Evolutionary conservation across 2,329 filamentous ascomycete genomes (phyloP), one percentile per base, ranked within the genome.

Genomic region (Beauveria scarabaeidicola): DNA sequence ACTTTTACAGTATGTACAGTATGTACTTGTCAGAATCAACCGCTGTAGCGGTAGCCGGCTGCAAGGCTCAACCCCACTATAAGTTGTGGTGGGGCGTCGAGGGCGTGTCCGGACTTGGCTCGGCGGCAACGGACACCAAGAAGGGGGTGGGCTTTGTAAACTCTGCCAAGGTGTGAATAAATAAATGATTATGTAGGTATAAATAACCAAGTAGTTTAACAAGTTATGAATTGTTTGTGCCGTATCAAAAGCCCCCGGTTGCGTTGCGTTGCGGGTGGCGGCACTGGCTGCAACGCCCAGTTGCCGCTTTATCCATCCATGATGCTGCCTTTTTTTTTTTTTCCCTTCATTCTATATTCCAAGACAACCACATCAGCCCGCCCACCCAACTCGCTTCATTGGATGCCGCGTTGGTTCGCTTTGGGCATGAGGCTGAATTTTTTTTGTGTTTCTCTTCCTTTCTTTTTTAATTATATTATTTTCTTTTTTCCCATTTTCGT

Each of bases 231-330:
- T 5, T 11, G n/a, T n/a, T 3, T 13, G 29, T 5, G 11, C 10
- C 10, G 29, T 32, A 32, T 32, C 29, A 11, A 32, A 32, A 5
- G 29, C 29, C 29, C n/a, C 29, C 29, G 29, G 29, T 32, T 32
- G n/a, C n/a, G n/a, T n/a, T n/a, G n/a, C n/a, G n/a, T n/a, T n/a
- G 29, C 29, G 29, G 29, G 29, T 32, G 29, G 29, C 29, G 29
- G 29, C 29, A 32, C 29, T 32, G 25, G 50, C 50, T 43, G 51
- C 25, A 23, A 44, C 38, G n/a, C 17, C 13, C 25, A 15, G n/a
- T 29, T 54, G 52, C 52, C 52, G 52, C 52, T 54, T 54, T 54
- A 54, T 55, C 52, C 27, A 46, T 55, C 10, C 25, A 36, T 27
- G 25, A 19, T 32, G 21, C 46, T 23, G 44, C 21, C 10, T 7